A percentile compares a stretch with the other conserved stretches of the same genome.
Evolutionary conservation across 305 asterid species (phyloP).

Genomic region (Vinca major): DNA sequence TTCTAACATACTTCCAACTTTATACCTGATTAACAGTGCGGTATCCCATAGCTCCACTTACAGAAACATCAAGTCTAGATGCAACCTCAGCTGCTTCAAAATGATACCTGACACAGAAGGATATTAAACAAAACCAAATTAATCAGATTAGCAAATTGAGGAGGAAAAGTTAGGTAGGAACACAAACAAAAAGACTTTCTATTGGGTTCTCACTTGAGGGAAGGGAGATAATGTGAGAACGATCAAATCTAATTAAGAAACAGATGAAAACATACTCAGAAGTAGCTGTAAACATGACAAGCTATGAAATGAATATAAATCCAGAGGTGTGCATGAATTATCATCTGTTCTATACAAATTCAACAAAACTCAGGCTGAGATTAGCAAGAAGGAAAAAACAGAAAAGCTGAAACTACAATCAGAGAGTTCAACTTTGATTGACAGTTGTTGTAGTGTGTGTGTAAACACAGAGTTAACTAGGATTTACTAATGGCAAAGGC

Average conservation of each 20-base stretch:
- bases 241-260: slow-evolving; percentile 2
- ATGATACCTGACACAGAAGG: slow-evolving; percentile 44
- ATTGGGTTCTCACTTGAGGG: background rate
- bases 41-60: slow-evolving; percentile 82
- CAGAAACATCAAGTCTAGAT: slow-evolving; percentile 44
- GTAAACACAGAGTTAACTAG: background rate
- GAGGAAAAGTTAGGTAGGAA: background rate
- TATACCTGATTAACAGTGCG: slow-evolving; percentile 89
- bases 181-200: background rate
- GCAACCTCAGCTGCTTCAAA: slow-evolving; percentile 61
- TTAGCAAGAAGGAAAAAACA: background rate
- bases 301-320: background rate
- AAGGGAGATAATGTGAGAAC: background rate
- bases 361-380: background rate
- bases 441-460: background rate
- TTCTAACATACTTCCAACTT: slow-evolving; percentile 7
- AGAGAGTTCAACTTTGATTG: background rate
- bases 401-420: background rate
- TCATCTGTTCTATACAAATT: background rate
- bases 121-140: background rate
- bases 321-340: background rate
- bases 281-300: background rate
- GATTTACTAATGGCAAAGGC: background rate
- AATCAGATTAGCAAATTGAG: background rate
- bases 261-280: slow-evolving; percentile 7